Base-by-base conservation (phyloP, 768 basidiomycete genomes). In the Clavulina sp. region DNA sequence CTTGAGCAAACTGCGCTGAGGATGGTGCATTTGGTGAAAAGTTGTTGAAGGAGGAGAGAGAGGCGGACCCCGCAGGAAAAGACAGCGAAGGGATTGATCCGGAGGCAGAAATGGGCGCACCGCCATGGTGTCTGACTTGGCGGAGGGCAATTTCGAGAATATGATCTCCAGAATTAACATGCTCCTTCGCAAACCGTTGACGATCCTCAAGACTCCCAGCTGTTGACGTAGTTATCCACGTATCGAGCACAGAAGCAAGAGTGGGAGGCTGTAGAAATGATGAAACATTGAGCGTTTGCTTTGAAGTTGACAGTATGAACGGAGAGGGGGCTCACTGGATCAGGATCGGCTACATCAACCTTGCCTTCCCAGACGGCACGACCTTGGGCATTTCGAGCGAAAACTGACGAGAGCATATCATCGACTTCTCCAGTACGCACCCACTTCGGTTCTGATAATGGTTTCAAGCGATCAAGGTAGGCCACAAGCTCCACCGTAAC, bases 361-460 rank as follows among this genome's bases (percentile, higher is more conserved):
- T 92, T 93, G 67, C 81, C 88, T 66, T 84, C 83, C 95, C 95
- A 99, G 38, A 49, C 56, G 54, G 49, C 53, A 44, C 38, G 30
- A 32, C 56, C 55, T 43, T 54, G 56, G 36, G 53, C 38, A 54
- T 54, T 48, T 13, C 26, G 13, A 9, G 13, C 9, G 64, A 87
- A 84, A 73, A 86, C 85, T 59, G 76, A 84, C 64, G 78, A 77
- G 59, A 87, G 67, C 92, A 92, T 97, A 34, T 91, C 89, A 59
- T 93, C 87, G 23, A 92, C 76, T 61, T 92, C 85, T 29, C 93
- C 93, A 5, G 83, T 81, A 64, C 89, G 87, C 33, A 89, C 88
- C 95, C 93, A 99, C 63, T 88, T 84, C 4, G 95, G 89, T 63
- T 96, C 91, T 16, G 89, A 91, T 31, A 97, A 67, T 0, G 95